Conservation (phyloP, 2,329 filamentous ascomycete genomes). For the Macrophomina phaseolina region DNA sequence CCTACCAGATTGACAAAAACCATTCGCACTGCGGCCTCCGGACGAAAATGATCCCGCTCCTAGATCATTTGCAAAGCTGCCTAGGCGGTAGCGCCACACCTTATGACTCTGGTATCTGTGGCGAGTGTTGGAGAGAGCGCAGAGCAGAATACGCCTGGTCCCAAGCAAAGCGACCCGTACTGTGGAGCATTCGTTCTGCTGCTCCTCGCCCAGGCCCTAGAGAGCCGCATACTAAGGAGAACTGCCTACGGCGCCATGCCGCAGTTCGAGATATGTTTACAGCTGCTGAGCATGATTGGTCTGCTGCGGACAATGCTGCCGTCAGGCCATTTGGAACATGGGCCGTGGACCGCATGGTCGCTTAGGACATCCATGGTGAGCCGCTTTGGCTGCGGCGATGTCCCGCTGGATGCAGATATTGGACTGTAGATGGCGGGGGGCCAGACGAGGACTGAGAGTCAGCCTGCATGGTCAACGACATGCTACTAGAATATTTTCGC, state of each 20-base stretch:
- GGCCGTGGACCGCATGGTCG: neutral
- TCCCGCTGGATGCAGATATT: neutral
- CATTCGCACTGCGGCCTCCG: constrained; percentile 76
- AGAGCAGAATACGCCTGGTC: constrained; percentile 52
- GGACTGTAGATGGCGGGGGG: neutral
- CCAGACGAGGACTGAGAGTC: neutral
- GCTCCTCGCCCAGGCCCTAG: neutral
- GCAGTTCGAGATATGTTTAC: constrained; percentile 46
- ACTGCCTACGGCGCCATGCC: constrained; percentile 6
- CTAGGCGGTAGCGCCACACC: constrained; percentile 35
- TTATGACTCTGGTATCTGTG: constrained; percentile 51
- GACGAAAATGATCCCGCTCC: constrained; percentile 67
- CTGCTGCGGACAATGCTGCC: constrained; percentile 1
- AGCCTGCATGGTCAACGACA: neutral
- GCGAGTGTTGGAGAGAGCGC: constrained; percentile 50
- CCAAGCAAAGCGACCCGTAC: constrained; percentile 51
- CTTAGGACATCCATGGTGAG: neutral
- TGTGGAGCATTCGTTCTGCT: constrained; percentile 42
- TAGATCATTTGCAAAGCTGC: constrained; percentile 65
- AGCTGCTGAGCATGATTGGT: constrained; percentile 45
- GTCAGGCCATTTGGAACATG: constrained; percentile 6
- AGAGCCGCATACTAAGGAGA: constrained; percentile 6
- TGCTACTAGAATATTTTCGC: too few species aligned
- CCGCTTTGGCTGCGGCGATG: neutral
- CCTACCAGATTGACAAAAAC: constrained; percentile 75